Percentiles rank a stretch among this genome's conserved stretches.
These are phyloP conservation scores for Pythium utonaiense DNA, from an alignment of 352 stramenopile genomes.

Conservation along the genomic window DNA sequence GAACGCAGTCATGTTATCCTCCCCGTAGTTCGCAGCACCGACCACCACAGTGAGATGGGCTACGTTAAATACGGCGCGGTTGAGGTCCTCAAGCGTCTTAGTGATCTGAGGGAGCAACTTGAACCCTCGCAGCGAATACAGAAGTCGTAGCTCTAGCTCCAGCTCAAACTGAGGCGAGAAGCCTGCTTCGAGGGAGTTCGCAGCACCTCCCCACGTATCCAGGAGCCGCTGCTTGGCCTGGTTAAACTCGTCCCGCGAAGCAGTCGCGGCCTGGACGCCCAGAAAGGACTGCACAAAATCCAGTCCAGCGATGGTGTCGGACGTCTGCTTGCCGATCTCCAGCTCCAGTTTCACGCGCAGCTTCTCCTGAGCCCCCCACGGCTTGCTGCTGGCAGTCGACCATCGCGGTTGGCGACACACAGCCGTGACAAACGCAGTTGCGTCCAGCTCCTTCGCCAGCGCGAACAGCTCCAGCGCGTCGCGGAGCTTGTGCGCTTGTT, in stretches of 20 bases:
- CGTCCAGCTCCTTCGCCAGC: neutral
- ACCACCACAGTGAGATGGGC: neutral
- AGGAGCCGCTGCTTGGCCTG: neutral
- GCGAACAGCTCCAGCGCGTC: constrained; percentile 2
- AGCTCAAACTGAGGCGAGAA: neutral
- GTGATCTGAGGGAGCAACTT: neutral
- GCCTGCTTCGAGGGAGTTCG: neutral
- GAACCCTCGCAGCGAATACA: neutral
- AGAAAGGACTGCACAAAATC: neutral
- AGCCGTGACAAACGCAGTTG: neutral
- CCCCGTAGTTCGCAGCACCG: neutral
- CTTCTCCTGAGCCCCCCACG: neutral
- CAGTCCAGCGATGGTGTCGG: neutral
- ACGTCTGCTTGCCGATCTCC: neutral
- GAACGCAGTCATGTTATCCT: neutral
- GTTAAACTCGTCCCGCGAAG: neutral
- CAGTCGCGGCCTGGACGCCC: neutral
- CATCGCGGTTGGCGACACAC: neutral
- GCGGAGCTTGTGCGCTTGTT: neutral
- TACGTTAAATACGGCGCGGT: constrained; percentile 1
- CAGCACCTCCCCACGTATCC: neutral
- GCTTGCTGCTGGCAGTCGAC: neutral
- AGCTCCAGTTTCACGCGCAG: neutral
- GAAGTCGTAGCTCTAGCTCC: neutral
- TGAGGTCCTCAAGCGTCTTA: neutral